Evolutionary conservation across 2,329 filamentous ascomycete species (phyloP).

Genomic region (Diaporthe destruens): DNA sequence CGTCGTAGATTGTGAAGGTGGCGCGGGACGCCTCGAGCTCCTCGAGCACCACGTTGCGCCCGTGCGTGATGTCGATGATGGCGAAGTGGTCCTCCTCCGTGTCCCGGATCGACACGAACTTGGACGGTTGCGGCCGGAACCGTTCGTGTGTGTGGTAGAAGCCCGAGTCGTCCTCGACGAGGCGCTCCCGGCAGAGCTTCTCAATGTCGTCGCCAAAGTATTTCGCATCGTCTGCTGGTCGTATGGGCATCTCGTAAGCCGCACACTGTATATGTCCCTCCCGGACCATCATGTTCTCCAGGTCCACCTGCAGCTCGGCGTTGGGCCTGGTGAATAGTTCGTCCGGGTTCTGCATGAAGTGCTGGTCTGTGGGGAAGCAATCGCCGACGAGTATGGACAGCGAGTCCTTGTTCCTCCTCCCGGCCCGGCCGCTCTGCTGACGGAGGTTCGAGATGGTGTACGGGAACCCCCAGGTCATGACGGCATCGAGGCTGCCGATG

Average conservation of each 20-base stretch:
- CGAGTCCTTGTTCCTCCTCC: slow-evolving; percentile 92
- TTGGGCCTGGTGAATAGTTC: slow-evolving; percentile 95
- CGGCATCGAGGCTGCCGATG: slow-evolving; percentile 93
- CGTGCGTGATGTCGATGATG: slow-evolving; percentile 88
- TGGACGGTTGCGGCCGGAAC: slow-evolving; percentile 87
- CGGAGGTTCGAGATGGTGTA: slow-evolving; percentile 95
- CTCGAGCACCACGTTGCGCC: slow-evolving; percentile 87
- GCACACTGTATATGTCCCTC: slow-evolving; percentile 97
- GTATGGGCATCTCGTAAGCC: slow-evolving; percentile 93
- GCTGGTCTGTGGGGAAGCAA: slow-evolving; percentile 89
- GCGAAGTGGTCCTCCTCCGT: slow-evolving; percentile 93
- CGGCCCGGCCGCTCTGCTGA: slow-evolving; percentile 94
- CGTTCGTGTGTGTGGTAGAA: slow-evolving; percentile 92
- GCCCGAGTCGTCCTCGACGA: slow-evolving; percentile 79
- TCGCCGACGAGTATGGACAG: slow-evolving; percentile 91
- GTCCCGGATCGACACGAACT: slow-evolving; percentile 88
- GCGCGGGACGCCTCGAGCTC: slow-evolving; percentile 97
- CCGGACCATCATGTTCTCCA: slow-evolving; percentile 90
- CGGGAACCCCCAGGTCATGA: slow-evolving; percentile 93
- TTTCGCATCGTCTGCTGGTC: slow-evolving; percentile 76
- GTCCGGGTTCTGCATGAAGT: slow-evolving; percentile 96
- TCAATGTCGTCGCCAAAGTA: slow-evolving; percentile 85
- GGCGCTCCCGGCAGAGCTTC: slow-evolving; percentile 78
- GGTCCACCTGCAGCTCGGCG: slow-evolving; percentile 87
- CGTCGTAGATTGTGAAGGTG: slow-evolving; percentile 96